phyloP scores from a whole-genome alignment of 768 basidiomycete genomes.

The Ramaria rubella region DNA sequence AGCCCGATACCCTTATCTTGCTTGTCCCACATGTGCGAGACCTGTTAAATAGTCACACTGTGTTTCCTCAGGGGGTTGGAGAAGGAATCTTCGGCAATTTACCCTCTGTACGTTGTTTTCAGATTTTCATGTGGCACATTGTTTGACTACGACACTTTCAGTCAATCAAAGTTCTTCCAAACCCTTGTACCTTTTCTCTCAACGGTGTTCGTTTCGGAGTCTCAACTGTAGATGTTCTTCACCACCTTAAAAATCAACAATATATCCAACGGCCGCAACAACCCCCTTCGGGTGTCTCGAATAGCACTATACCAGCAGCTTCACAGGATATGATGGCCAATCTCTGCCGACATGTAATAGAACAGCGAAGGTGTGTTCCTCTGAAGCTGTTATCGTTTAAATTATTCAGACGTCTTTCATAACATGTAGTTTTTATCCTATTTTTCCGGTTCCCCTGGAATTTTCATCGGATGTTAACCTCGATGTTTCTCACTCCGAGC shows the following conservation, averaged over 20 bases:
- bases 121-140: not conserved
- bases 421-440: constrained; percentile 76
- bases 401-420: not conserved
- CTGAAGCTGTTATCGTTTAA: not conserved
- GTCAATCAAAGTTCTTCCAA: constrained; percentile 78
- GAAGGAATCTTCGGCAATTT: constrained; percentile 31
- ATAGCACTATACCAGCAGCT: constrained; percentile 11
- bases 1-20: constrained; percentile 65
- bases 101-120: constrained; percentile 44
- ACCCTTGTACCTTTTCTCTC: constrained; percentile 79
- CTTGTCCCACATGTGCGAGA: constrained; percentile 82
- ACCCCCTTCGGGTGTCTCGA: constrained; percentile 26
- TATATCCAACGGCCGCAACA: constrained; percentile 62
- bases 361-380: constrained; percentile 70
- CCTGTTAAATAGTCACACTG: constrained; percentile 67
- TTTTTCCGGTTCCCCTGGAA: constrained; percentile 81
- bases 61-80: constrained; percentile 77
- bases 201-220: constrained; percentile 76
- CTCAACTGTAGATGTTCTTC: constrained; percentile 82
- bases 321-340: constrained; percentile 72
- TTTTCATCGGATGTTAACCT: constrained; percentile 78
- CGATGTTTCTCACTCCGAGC: constrained; percentile 71
- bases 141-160: constrained; percentile 23
- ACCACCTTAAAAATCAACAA: constrained; percentile 85
- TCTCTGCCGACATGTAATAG: constrained; percentile 70